Percentiles rank a stretch among this genome's conserved stretches.
These are phyloP conservation scores for Brassica cretica DNA, from an alignment of 345 rosid species.

Conservation along the genomic window DNA sequence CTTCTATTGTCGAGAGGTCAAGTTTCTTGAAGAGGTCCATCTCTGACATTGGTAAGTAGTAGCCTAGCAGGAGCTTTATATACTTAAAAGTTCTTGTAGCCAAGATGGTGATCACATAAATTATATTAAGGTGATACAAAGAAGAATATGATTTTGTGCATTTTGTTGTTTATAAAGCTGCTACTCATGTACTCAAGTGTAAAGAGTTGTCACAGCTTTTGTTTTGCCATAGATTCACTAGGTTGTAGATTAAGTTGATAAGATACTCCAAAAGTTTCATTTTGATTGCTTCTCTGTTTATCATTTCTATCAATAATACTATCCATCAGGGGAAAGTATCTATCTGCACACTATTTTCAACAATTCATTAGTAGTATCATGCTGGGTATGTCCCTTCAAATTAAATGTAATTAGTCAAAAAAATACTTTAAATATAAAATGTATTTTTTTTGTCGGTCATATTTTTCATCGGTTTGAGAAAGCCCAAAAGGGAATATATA, in stretches of 20 bases:
- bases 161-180: background rate
- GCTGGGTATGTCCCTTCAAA: background rate
- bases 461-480: no score
- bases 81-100: conserved; percentile 4
- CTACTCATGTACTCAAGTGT: conserved; percentile 4
- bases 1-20: conserved; percentile 50
- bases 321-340: background rate
- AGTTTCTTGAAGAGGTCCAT: conserved; percentile 58
- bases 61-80: conserved; percentile 11
- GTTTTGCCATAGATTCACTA: background rate
- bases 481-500: no score
- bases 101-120: background rate
- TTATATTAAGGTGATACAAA: background rate
- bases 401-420: background rate
- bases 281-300: no score
- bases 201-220: conserved; percentile 17
- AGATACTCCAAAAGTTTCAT: no score
- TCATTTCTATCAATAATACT: no score
- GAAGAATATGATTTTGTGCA: background rate
- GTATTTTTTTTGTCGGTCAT: no score
- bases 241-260: no score
- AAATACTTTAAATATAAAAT: no score
- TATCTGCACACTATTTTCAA: background rate
- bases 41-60: conserved; percentile 57
- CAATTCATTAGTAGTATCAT: background rate